Conservation (phyloP, 768 basidiomycete species). For the Pholiota conissans region DNA sequence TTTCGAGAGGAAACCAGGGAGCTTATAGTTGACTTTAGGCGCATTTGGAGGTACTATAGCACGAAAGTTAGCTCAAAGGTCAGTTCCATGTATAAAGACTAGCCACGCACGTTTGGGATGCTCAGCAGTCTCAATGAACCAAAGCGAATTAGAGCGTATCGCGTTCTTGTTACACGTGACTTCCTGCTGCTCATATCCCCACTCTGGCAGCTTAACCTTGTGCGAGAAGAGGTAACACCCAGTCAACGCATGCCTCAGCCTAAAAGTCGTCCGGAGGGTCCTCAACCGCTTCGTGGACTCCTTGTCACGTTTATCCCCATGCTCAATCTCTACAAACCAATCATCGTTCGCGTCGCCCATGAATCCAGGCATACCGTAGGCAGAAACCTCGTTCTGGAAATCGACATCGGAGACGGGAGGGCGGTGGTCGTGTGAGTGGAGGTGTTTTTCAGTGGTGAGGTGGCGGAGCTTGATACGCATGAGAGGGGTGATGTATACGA, state of each 20-base stretch:
- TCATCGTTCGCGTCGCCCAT: conserved; percentile 92
- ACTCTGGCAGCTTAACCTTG: conserved; percentile 96
- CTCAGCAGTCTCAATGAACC: conserved; percentile 87
- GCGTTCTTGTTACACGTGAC: conserved; percentile 99
- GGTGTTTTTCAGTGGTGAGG: conserved; percentile 73
- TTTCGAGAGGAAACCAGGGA: conserved; percentile 88
- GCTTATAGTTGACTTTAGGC: conserved; percentile 83
- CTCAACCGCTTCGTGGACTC: conserved; percentile 71
- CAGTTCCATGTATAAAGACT: not conserved
- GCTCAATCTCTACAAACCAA: conserved; percentile 85
- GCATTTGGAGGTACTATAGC: conserved; percentile 66
- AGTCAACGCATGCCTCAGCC: conserved; percentile 79
- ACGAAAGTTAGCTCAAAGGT: not conserved
- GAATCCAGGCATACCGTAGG: conserved; percentile 86
- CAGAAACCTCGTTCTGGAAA: conserved; percentile 98
- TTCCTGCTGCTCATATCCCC: conserved; percentile 98
- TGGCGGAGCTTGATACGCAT: conserved; percentile 83
- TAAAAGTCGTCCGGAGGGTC: conserved; percentile 81
- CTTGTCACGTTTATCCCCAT: conserved; percentile 60
- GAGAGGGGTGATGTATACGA: conserved; percentile 64
- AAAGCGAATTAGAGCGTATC: conserved; percentile 82
- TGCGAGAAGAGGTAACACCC: conserved; percentile 98
- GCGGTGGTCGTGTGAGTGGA: conserved; percentile 94
- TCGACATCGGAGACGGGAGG: conserved; percentile 97
- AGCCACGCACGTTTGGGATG: conserved; percentile 69